Evolutionary conservation across 2,329 filamentous ascomycete genomes (phyloP), one percentile per base, ranked within the genome.

Genomic region (Clarireedia hainanense): DNA sequence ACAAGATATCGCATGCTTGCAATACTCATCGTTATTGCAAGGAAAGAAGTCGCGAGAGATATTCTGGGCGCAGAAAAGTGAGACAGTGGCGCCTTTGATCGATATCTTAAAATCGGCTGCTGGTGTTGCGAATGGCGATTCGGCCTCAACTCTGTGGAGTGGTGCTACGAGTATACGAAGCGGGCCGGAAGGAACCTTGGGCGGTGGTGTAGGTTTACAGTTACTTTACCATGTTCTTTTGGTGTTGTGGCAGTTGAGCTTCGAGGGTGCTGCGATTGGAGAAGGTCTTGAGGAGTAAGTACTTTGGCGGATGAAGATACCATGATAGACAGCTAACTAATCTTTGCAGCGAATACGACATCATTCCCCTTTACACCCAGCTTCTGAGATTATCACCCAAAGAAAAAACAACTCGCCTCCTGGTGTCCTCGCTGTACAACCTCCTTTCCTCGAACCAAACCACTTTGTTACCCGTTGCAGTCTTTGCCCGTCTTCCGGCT

Each of bases 191-290:
- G 79, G 79, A 4, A 75, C 76, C 4, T 68, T 87, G 30, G 86
- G 91, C 57, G 90, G 91, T 49, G 91, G 91, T 7, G 89, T 99
- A 58, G 90, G 91, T 2, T 76, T 99, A 42, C 94, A 99, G 71
- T 80, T 97, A 42, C 80, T 99, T 42, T 99, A 99, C 70, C 90
- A 96, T 67, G 88, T 96, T 15, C 80, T 99, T 23, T 79, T 99
- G 50, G 91, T 95, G 12, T 76, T 99, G 57, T 99, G 94, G 94
- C 91, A 97, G 75, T 78, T 99, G 63, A 96, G 91, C 68, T 99
- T 99, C 63, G 94, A 97, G 70, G 89, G 90, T 12, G 85, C 86
- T 57, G 73, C 77, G 2, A 77, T 86, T 66, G 83, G 83, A 39
- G 80, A 85, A 58, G 91, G 92, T 43, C 77, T 99, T 57, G 89